A percentile compares a stretch with the other conserved stretches of the same genome.
These are phyloP conservation scores for Bruguiera sexangula DNA, from an alignment of 345 rosid genomes.

Conservation along the genomic window DNA sequence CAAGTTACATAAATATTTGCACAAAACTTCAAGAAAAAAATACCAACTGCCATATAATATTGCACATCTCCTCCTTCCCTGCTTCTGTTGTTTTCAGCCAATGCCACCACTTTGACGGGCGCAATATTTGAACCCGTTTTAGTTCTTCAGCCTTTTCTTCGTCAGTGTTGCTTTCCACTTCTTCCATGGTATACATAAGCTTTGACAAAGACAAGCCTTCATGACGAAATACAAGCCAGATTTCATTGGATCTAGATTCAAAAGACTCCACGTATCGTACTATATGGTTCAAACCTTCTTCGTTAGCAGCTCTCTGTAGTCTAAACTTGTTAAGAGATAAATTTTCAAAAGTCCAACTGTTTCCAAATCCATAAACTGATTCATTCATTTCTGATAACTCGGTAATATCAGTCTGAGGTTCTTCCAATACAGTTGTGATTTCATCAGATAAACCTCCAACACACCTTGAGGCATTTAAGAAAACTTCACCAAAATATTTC, in stretches of 20 bases:
- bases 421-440: constrained; percentile 34
- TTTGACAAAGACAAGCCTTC: constrained; percentile 90
- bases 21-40: constrained; percentile 18
- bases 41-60: constrained; percentile 84
- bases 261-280: constrained; percentile 90
- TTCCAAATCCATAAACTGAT: constrained; percentile 28
- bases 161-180: constrained; percentile 37
- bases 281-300: constrained; percentile 82
- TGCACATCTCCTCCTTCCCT: constrained; percentile 85
- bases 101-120: constrained; percentile 93
- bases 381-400: constrained; percentile 26
- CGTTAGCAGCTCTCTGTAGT: constrained; percentile 30
- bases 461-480: constrained; percentile 59
- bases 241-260: constrained; percentile 83
- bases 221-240: constrained; percentile 88
- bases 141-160: constrained; percentile 50
- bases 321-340: constrained; percentile 26
- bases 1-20: background rate
- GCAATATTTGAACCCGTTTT: constrained; percentile 56
- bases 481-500: constrained; percentile 90
- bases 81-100: constrained; percentile 87
- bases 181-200: constrained; percentile 70
- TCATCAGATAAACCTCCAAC: constrained; percentile 38
- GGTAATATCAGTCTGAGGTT: constrained; percentile 26
- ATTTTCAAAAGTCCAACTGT: constrained; percentile 28